These are phyloP conservation scores for Phytophthora tentaculata DNA, from an alignment of 352 stramenopile genomes.

Conservation along the genomic window DNA sequence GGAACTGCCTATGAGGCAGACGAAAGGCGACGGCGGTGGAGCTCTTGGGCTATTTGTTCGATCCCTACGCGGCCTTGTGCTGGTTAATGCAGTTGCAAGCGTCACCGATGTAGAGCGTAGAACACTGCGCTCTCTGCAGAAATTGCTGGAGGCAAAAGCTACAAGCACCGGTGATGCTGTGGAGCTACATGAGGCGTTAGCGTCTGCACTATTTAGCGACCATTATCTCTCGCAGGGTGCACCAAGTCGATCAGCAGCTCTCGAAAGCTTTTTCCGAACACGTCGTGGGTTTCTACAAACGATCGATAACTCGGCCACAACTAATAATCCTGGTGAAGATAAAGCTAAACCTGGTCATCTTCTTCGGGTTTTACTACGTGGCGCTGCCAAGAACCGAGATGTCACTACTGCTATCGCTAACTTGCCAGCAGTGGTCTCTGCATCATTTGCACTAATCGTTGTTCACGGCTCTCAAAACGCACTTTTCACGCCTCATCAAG, in stretches of 20 bases:
- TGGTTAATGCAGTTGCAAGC: slow-evolving; percentile 56
- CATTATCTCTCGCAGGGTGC: slow-evolving; percentile 67
- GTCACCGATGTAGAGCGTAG: slow-evolving; percentile 34
- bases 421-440: slow-evolving; percentile 22
- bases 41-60: slow-evolving; percentile 48
- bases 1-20: slow-evolving; percentile 44
- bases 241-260: slow-evolving; percentile 43
- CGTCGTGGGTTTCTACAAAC: slow-evolving; percentile 55
- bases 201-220: slow-evolving; percentile 58
- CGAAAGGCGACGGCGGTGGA: slow-evolving; percentile 19
- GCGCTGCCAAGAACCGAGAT: slow-evolving; percentile 52
- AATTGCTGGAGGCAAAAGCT: slow-evolving; percentile 16
- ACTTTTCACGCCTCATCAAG: slow-evolving; percentile 46
- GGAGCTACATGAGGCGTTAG: slow-evolving; percentile 60
- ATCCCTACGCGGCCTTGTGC: slow-evolving; percentile 55
- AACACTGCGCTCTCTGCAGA: slow-evolving; percentile 29
- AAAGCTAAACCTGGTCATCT: slow-evolving; percentile 36
- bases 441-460: slow-evolving; percentile 56
- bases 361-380: slow-evolving; percentile 48
- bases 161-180: slow-evolving; percentile 24
- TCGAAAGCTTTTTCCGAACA: slow-evolving; percentile 61
- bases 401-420: slow-evolving; percentile 36
- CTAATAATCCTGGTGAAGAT: background rate
- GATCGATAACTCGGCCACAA: background rate
- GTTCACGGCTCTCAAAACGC: slow-evolving; percentile 68